phyloP scores from a whole-genome alignment of 2,329 filamentous ascomycete species.

The Coniosporium tulheliwenetii region DNA sequence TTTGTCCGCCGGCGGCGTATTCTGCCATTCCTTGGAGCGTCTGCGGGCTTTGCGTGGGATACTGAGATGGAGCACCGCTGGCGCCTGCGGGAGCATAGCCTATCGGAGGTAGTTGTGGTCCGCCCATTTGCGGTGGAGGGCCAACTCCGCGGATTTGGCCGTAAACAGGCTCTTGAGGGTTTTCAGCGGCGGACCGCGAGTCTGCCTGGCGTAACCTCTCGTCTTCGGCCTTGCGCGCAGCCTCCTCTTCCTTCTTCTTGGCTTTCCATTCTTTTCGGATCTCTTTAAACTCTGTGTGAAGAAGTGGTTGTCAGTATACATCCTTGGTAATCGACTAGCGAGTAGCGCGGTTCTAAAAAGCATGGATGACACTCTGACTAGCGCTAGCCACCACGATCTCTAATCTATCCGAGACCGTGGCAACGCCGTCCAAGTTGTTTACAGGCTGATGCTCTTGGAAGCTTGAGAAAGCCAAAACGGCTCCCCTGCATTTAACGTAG shows the following conservation, averaged over 20 bases:
- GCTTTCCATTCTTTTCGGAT: constrained; percentile 99
- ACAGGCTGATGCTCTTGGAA: no score
- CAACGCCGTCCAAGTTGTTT: no score
- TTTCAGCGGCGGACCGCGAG: constrained; percentile 36
- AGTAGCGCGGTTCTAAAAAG: neutral
- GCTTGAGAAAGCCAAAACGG: no score
- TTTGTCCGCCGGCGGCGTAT: constrained; percentile 25
- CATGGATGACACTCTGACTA: neutral
- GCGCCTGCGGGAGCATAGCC: constrained; percentile 32
- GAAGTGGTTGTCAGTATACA: constrained; percentile 1
- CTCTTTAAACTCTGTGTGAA: constrained; percentile 77
- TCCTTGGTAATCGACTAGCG: neutral
- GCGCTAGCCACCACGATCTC: neutral
- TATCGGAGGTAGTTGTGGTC: constrained; percentile 34
- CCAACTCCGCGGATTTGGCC: constrained; percentile 28
- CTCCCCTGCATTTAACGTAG: constrained; percentile 1
- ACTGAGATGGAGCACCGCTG: constrained; percentile 27
- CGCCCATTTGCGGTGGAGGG: constrained; percentile 26
- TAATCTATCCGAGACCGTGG: no score
- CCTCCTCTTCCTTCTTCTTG: constrained; percentile 97
- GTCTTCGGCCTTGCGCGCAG: constrained; percentile 75
- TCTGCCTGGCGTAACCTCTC: constrained; percentile 61
- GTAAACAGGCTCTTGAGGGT: constrained; percentile 28
- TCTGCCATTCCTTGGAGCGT: constrained; percentile 34
- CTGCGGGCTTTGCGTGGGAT: constrained; percentile 23